Evolutionary conservation across 2,329 filamentous ascomycete species (phyloP).

Genomic region (Xylaria sp.): DNA sequence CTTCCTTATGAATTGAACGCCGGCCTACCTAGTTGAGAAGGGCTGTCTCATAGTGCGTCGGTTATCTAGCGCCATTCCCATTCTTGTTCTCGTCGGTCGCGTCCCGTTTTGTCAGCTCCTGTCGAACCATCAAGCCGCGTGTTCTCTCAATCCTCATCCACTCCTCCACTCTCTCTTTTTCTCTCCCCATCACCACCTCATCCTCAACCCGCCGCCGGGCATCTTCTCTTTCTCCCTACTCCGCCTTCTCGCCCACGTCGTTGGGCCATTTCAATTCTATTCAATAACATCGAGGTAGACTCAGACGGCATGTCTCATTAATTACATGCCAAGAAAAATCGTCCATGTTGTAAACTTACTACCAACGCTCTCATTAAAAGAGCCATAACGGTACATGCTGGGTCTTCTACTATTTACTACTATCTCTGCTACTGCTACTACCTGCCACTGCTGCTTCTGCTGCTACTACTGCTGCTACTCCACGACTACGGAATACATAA

Average conservation of each 20-base stretch:
- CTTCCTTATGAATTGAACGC: background rate
- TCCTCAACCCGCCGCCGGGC: background rate
- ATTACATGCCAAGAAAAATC: constrained; percentile 17
- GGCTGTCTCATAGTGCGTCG: constrained; percentile 10
- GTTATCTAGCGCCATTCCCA: constrained; percentile 6
- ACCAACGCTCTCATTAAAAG: constrained; percentile 27
- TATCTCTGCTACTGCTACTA: constrained; percentile 17
- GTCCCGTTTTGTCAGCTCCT: constrained; percentile 5
- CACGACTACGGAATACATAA: constrained; percentile 13
- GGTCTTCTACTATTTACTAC: constrained; percentile 15
- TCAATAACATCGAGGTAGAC: constrained; percentile 22
- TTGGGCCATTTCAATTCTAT: constrained; percentile 12
- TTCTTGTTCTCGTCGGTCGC: constrained; percentile 10
- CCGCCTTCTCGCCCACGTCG: constrained; percentile 1
- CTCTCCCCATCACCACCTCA: background rate
- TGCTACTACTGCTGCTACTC: constrained; percentile 17
- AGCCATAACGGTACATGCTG: constrained; percentile 27
- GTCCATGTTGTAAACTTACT: constrained; percentile 30
- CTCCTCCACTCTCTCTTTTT: background rate
- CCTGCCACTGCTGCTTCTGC: background rate
- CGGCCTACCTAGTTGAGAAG: constrained; percentile 4
- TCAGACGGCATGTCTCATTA: constrained; percentile 17
- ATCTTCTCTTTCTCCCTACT: background rate
- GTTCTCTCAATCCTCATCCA: constrained; percentile 4
- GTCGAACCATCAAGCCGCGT: constrained; percentile 6